Percentiles rank a stretch among this genome's conserved stretches.
phyloP scores from a whole-genome alignment of 2,329 filamentous ascomycete genomes.

The Cephalotrichum gorgonifer region DNA sequence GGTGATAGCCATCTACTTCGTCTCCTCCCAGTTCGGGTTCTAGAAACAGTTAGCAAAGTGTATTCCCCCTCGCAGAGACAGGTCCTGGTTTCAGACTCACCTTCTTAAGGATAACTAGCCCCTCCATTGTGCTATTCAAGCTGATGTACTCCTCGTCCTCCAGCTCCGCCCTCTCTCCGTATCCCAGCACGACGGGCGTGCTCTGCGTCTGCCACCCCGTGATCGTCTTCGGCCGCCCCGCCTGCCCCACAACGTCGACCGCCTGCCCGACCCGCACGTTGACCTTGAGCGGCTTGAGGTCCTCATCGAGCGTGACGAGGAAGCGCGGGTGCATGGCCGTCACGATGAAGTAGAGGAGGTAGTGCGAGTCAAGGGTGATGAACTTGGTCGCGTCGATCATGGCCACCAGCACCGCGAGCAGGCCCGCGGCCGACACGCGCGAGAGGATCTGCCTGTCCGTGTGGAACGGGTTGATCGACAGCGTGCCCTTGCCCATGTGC shows the following conservation, averaged over 20 bases:
- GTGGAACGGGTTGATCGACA: conserved; percentile 97
- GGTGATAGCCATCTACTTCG: background rate
- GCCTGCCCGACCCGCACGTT: conserved; percentile 97
- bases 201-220: conserved; percentile 99
- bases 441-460: conserved; percentile 95
- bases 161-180: conserved; percentile 90
- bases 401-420: conserved; percentile 82
- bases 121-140: conserved; percentile 83
- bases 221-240: conserved; percentile 95
- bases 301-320: conserved; percentile 90
- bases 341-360: conserved; percentile 93
- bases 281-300: conserved; percentile 85
- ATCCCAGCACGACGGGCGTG: conserved; percentile 90
- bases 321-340: conserved; percentile 96
- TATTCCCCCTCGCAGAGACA: background rate
- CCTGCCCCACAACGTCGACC: conserved; percentile 95
- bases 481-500: conserved; percentile 98
- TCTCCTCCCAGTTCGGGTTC: conserved; percentile 6
- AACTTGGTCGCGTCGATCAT: conserved; percentile 94
- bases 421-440: conserved; percentile 76
- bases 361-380: conserved; percentile 60
- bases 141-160: conserved; percentile 97
- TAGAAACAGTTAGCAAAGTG: background rate
- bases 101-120: conserved; percentile 93
- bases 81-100: conserved; percentile 40